Percentiles rank a stretch among this genome's conserved stretches.
Evolutionary conservation across 345 rosid species (phyloP).

Genomic region (Laguncularia racemosa): DNA sequence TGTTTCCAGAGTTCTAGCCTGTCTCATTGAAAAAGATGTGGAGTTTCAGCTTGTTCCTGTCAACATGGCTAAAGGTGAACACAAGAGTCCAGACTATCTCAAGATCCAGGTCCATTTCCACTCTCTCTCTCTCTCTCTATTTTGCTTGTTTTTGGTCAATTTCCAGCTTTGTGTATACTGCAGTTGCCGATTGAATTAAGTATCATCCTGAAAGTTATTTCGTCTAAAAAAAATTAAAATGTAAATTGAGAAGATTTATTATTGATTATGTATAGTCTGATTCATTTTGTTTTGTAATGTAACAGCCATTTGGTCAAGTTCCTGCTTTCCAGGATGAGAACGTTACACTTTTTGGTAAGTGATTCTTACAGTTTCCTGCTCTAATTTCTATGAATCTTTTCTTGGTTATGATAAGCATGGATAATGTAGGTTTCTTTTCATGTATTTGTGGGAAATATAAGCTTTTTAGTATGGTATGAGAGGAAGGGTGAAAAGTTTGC

Average conservation of each 20-base stretch:
- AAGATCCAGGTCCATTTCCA: constrained; percentile 36
- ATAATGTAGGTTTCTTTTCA: no score
- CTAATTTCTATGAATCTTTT: background rate
- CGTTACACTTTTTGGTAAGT: constrained; percentile 51
- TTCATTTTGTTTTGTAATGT: background rate
- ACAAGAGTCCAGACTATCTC: constrained; percentile 59
- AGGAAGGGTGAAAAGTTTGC: no score
- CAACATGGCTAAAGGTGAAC: constrained; percentile 51
- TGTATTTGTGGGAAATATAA: no score
- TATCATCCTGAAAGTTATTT: background rate
- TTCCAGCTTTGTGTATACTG: no score
- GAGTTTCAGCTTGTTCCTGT: constrained; percentile 49
- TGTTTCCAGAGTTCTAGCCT: constrained; percentile 53
- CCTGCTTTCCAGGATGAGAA: constrained; percentile 59
- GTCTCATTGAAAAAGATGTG: constrained; percentile 59
- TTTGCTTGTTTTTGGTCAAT: background rate
- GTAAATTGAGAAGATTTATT: no score
- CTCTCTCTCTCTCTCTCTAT: background rate
- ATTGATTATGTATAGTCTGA: no score
- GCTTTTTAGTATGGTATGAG: no score
- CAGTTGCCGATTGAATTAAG: no score
- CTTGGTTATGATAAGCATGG: background rate
- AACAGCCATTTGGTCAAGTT: constrained; percentile 74
- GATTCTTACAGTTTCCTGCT: no score
- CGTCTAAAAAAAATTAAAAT: no score